These are phyloP conservation scores for Fusarium succisae DNA, from an alignment of 2,329 filamentous ascomycete genomes.

Conservation along the genomic window DNA sequence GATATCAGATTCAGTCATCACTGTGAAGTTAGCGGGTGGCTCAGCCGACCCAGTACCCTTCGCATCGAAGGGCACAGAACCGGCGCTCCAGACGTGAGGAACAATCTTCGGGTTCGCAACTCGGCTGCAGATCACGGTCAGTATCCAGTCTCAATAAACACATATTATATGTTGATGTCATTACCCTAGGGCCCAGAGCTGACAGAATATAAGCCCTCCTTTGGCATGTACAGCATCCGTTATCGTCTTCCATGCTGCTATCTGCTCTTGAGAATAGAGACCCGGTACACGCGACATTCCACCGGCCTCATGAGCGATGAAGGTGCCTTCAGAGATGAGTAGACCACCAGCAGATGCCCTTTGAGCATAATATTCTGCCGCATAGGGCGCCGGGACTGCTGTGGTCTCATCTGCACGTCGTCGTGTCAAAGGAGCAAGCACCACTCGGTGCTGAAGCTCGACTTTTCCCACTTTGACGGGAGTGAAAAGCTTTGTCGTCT, in stretches of 20 bases:
- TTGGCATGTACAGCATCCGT: constrained; percentile 72
- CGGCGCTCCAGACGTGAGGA: constrained; percentile 28
- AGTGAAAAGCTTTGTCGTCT: constrained; percentile 51
- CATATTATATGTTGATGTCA: constrained; percentile 57
- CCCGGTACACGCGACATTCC: constrained; percentile 51
- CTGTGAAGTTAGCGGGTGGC: constrained; percentile 48
- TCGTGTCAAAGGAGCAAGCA: constrained; percentile 68
- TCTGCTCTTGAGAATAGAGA: constrained; percentile 65
- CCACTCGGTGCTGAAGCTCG: constrained; percentile 55
- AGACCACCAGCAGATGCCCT: constrained; percentile 56
- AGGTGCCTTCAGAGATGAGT: constrained; percentile 58
- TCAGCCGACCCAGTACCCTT: constrained; percentile 12
- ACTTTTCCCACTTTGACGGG: constrained; percentile 52
- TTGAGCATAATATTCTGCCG: constrained; percentile 59
- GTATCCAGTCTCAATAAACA: not conserved
- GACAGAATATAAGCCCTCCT: constrained; percentile 67
- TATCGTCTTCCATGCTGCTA: constrained; percentile 68
- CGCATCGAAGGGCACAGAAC: constrained; percentile 20
- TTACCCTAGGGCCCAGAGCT: constrained; percentile 71
- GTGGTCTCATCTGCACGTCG: constrained; percentile 55
- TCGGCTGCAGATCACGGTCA: constrained; percentile 22
- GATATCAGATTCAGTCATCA: constrained; percentile 72
- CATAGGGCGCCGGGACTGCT: constrained; percentile 34
- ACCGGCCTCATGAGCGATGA: constrained; percentile 48
- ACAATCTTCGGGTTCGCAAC: constrained; percentile 34